Base-by-base conservation (phyloP, 108 stramenopile genomes). In the Ochromonas danica region DNA sequence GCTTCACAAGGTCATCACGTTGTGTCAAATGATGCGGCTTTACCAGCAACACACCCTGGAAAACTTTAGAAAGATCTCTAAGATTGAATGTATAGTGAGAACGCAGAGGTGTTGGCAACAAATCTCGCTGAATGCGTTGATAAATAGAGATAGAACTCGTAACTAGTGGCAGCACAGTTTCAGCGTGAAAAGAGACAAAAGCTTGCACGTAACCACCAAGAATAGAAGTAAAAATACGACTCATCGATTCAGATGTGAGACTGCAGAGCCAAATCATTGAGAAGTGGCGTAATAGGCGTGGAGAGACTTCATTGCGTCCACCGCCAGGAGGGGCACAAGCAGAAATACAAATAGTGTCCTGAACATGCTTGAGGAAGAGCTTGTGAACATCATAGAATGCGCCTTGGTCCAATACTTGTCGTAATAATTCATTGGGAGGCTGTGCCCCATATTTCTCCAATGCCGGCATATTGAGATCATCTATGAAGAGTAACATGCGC, bases 391-490 rank as follows among this genome's bases (percentile, higher is more conserved):
- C 88, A 77, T 88, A 90, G 77, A 86, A 89, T 30, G 86, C 88
- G 10, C 83, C 81, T 17, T 83, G 84, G 72, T 90, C 89, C 30
- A 90, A 78, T 38, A 83, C 71, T 78, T 89, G 89, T 14, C 89
- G 87, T 1, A 90, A 60, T 38, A 90, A 83, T 77, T 90, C 89
- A 33, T 87, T 89, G 10, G 89, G 89, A 0, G 89, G 89, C 70
- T 89, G 88, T 1, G 89, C 88, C 10, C 88, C 88, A 65, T 89
- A 89, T 3, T 81, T 87, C 80, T 90, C 89, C 0, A 86, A 80
- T 30, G 86, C 87, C 1, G 89, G 89, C 89, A 90, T 90, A 77
- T 90, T 90, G 61, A 89, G 40, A 45, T 90, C 89, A 79, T 90
- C 89, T 27, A 90, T 84, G 51, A 90, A 89, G 61, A 88, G 71